phyloP scores from a whole-genome alignment of 352 stramenopile species.

The Phytopythium cucurbitacearum region DNA sequence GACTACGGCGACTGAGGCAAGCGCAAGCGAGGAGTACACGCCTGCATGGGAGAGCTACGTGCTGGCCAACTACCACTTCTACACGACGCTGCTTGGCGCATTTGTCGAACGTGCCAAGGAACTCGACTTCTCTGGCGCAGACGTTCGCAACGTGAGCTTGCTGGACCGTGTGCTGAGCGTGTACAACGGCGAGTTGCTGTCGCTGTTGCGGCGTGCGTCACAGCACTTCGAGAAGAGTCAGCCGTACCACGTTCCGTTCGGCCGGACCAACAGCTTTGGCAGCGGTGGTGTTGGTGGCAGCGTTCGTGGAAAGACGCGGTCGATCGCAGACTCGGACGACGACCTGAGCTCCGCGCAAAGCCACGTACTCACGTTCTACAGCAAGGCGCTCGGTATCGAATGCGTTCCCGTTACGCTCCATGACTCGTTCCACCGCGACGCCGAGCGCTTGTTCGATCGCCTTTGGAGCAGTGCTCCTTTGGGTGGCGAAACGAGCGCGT shows the following conservation, averaged over 20 bases:
- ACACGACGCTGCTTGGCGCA: conserved; percentile 71
- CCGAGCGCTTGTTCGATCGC: conserved; percentile 83
- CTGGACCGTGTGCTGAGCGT: conserved; percentile 70
- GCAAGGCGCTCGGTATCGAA: conserved; percentile 73
- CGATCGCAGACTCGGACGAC: conserved; percentile 19
- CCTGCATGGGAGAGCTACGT: conserved; percentile 73
- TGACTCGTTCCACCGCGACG: conserved; percentile 73
- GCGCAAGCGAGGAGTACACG: conserved; percentile 32
- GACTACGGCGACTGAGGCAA: conserved; percentile 5
- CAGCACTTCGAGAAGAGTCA: conserved; percentile 65
- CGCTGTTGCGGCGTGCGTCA: conserved; percentile 51
- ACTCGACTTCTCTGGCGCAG: conserved; percentile 65
- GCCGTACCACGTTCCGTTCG: conserved; percentile 47
- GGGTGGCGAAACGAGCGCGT: conserved; percentile 10
- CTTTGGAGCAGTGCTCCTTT: conserved; percentile 39
- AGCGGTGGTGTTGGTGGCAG: background rate
- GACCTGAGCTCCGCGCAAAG: conserved; percentile 54
- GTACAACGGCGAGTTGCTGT: conserved; percentile 63
- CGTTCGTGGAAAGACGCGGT: conserved; percentile 4
- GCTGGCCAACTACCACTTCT: conserved; percentile 87
- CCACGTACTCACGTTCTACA: conserved; percentile 78
- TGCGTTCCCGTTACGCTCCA: conserved; percentile 62
- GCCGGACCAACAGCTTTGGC: conserved; percentile 20
- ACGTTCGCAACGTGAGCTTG: conserved; percentile 58
- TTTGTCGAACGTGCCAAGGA: conserved; percentile 84